phyloP scores from a whole-genome alignment of 495 filamentous ascomycete genomes.

The Ramalina intermedia region DNA sequence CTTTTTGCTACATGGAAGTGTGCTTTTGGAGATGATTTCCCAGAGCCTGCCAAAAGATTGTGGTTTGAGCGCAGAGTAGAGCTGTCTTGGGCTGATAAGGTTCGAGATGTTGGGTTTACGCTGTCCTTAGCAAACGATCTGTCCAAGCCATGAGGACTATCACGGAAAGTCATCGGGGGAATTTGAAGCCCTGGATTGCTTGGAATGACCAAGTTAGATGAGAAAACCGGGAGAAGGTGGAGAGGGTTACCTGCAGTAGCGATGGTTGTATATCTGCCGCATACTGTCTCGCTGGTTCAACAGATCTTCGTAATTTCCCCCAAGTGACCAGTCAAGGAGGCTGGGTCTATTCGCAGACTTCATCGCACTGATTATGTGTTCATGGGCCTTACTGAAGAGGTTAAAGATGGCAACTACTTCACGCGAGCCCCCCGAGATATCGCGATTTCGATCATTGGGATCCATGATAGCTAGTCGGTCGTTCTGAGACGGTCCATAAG shows the following conservation, averaged over 20 bases:
- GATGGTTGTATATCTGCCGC: slow-evolving; percentile 26
- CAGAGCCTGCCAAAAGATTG: no score
- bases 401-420: slow-evolving; percentile 46
- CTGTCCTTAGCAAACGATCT: not conserved
- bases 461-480: slow-evolving; percentile 65
- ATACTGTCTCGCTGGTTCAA: slow-evolving; percentile 43
- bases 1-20: not conserved
- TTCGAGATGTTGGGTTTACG: not conserved
- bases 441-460: slow-evolving; percentile 69
- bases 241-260: slow-evolving; percentile 5
- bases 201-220: slow-evolving; percentile 1
- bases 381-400: slow-evolving; percentile 49
- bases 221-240: slow-evolving; percentile 1
- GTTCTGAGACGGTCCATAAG: slow-evolving; percentile 32
- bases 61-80: no score
- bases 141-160: not conserved
- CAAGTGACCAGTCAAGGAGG: slow-evolving; percentile 51
- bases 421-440: slow-evolving; percentile 69
- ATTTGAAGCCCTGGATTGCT: slow-evolving; percentile 1
- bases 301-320: slow-evolving; percentile 59
- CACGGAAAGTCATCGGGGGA: not conserved
- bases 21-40: not conserved
- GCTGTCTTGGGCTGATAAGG: not conserved
- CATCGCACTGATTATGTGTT: slow-evolving; percentile 44
- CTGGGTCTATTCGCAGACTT: slow-evolving; percentile 26